Conservation (phyloP, 2,329 filamentous ascomycete species). For the Colletotrichum sp. region DNA sequence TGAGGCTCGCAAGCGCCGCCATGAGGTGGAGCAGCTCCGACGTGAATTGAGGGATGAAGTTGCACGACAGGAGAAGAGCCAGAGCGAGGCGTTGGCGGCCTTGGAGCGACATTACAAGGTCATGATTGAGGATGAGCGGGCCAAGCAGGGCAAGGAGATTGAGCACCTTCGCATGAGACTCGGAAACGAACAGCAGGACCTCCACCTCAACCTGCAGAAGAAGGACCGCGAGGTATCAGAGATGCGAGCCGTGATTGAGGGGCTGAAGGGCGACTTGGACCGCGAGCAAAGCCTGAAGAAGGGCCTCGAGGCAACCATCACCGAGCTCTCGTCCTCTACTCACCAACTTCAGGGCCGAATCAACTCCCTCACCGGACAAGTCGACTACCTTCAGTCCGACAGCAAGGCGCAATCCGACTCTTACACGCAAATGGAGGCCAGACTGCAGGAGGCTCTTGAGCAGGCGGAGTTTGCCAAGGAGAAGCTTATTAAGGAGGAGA, state of each 20-base stretch:
- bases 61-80: constrained; percentile 62
- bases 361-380: constrained; percentile 78
- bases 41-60: constrained; percentile 58
- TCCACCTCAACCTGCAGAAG: constrained; percentile 50
- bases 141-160: constrained; percentile 64
- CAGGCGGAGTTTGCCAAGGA: constrained; percentile 74
- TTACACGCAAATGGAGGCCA: constrained; percentile 80
- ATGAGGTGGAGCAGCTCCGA: constrained; percentile 60
- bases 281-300: constrained; percentile 70
- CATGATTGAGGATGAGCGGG: constrained; percentile 70
- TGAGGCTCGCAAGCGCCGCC: constrained; percentile 55
- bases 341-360: constrained; percentile 76
- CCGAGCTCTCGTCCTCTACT: constrained; percentile 65
- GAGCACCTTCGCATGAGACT: constrained; percentile 65
- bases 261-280: constrained; percentile 55
- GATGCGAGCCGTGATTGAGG: constrained; percentile 49
- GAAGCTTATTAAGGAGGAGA: constrained; percentile 91
- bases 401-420: constrained; percentile 87
- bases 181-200: constrained; percentile 56
- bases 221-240: constrained; percentile 62
- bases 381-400: constrained; percentile 89
- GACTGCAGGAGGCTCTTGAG: constrained; percentile 78
- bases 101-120: constrained; percentile 66
- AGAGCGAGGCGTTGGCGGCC: constrained; percentile 72
- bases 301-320: constrained; percentile 55